Conservation (phyloP, 495 filamentous ascomycete genomes). For the Chaetomium tenue region DNA sequence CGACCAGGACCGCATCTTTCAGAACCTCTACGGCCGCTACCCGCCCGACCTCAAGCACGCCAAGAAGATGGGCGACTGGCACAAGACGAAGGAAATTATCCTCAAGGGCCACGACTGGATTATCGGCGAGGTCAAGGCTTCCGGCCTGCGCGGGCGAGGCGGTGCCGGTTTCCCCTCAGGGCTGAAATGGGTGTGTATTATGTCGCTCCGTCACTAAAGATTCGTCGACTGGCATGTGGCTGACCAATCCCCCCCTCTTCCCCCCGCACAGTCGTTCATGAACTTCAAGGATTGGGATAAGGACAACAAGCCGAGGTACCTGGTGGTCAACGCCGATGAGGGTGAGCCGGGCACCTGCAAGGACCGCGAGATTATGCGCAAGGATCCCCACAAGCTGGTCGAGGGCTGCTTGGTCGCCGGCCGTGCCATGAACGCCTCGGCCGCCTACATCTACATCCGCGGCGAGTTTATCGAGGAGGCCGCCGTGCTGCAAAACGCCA, state of each 20-base stretch:
- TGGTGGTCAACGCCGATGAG: conserved; percentile 98
- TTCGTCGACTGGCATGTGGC: conserved; percentile 11
- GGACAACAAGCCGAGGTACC: conserved; percentile 90
- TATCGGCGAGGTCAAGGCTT: conserved; percentile 93
- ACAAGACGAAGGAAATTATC: conserved; percentile 98
- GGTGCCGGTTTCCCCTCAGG: conserved; percentile 97
- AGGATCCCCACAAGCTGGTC: conserved; percentile 97
- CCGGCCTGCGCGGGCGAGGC: conserved; percentile 90
- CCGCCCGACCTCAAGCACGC: conserved; percentile 85
- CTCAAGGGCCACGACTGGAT: conserved; percentile 98
- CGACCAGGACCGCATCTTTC: conserved; percentile 98
- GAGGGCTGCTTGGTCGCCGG: conserved; percentile 97
- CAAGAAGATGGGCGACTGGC: conserved; percentile 99
- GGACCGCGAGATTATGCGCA: conserved; percentile 99
- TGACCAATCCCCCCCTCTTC: conserved; percentile 28
- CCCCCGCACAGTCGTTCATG: conserved; percentile 81
- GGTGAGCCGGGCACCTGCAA: conserved; percentile 99
- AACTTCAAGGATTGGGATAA: conserved; percentile 99
- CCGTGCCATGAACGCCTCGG: conserved; percentile 95
- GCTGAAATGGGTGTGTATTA: conserved; percentile 85
- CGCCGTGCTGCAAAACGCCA: conserved; percentile 86
- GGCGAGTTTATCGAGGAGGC: conserved; percentile 98
- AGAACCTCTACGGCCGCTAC: conserved; percentile 93
- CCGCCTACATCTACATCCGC: conserved; percentile 99
- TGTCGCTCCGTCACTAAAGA: neutral